Percentiles rank a stretch among this genome's conserved stretches.
These are phyloP conservation scores for Diaporthe longicolla DNA, from an alignment of 2,329 filamentous ascomycete species.

Conservation along the genomic window DNA sequence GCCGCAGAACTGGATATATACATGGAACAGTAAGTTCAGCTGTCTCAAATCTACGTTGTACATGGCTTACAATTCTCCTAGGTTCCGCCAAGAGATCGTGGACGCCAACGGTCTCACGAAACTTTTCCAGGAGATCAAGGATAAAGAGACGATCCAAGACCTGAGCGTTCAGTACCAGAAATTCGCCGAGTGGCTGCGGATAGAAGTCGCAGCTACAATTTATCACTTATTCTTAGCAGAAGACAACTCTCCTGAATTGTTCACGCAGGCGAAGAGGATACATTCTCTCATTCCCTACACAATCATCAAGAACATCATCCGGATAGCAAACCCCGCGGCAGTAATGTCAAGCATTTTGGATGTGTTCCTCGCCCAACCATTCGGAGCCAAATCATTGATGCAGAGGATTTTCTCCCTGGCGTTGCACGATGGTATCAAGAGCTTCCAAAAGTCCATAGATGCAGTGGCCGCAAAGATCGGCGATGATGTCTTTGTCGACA, in stretches of 20 bases:
- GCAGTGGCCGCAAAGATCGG: slow-evolving; percentile 81
- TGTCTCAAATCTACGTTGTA: slow-evolving; percentile 17
- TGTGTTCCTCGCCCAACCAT: slow-evolving; percentile 94
- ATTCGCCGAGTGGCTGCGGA: slow-evolving; percentile 97
- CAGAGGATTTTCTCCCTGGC: slow-evolving; percentile 96
- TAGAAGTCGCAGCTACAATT: slow-evolving; percentile 95
- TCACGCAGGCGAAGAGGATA: slow-evolving; percentile 93
- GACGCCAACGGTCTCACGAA: slow-evolving; percentile 87
- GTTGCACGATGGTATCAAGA: slow-evolving; percentile 89
- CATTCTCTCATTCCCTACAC: slow-evolving; percentile 96
- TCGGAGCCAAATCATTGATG: slow-evolving; percentile 89
- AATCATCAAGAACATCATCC: slow-evolving; percentile 95
- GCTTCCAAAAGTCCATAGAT: slow-evolving; percentile 90
- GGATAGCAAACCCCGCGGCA: slow-evolving; percentile 94
- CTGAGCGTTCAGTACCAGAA: slow-evolving; percentile 97
- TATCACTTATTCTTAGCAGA: slow-evolving; percentile 98
- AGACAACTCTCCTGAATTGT: slow-evolving; percentile 96
- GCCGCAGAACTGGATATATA: slow-evolving; percentile 96
- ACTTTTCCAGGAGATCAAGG: slow-evolving; percentile 92
- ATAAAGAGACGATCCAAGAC: slow-evolving; percentile 88
- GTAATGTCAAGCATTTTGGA: slow-evolving; percentile 98
- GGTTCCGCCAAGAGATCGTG: slow-evolving; percentile 77
- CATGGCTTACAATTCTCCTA: slow-evolving; percentile 49
- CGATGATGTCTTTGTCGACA: slow-evolving; percentile 83
- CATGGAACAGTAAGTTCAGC: slow-evolving; percentile 84